Conservation (phyloP, 106 monocot genomes). For the Xerophyta viscosa region DNA sequence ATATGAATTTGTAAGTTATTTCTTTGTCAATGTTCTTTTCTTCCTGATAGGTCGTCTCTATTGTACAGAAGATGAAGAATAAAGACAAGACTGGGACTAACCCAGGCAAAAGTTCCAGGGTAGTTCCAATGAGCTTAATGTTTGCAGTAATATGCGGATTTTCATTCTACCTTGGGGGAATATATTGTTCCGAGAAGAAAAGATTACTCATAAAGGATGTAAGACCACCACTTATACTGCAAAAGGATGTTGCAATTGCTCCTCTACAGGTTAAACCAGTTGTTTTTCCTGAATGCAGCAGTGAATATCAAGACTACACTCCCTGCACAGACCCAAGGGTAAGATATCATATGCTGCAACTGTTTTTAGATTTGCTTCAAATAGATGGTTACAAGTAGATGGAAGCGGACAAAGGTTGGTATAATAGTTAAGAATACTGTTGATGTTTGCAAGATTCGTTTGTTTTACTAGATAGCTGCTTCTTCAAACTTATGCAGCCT, state of each 20-base stretch:
- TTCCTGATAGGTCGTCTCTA: background rate
- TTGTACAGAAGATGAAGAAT: conserved; percentile 45
- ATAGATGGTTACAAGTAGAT: no score
- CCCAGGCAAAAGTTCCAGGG: conserved; percentile 34
- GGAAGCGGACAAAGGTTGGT: no score
- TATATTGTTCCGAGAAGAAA: conserved; percentile 53
- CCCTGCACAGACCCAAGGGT: conserved; percentile 99
- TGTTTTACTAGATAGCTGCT: no score
- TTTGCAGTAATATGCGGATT: conserved; percentile 58
- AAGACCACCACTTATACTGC: conserved; percentile 8
- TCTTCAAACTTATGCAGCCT: no score
- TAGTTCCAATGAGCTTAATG: conserved; percentile 47
- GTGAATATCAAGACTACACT: conserved; percentile 86
- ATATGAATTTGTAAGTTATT: background rate
- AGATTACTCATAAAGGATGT: conserved; percentile 22
- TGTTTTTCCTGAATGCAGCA: conserved; percentile 58
- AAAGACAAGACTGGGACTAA: conserved; percentile 49
- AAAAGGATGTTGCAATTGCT: conserved; percentile 17
- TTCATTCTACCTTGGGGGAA: conserved; percentile 80
- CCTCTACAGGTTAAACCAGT: conserved; percentile 40
- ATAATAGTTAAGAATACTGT: no score
- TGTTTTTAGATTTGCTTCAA: no score
- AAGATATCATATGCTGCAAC: background rate
- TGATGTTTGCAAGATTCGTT: no score
- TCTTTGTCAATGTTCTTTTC: background rate